Evolutionary conservation across 148 eudicot genomes (phyloP), one percentile per base, ranked within the genome.

Genomic region (Chenopodium formosanum): DNA sequence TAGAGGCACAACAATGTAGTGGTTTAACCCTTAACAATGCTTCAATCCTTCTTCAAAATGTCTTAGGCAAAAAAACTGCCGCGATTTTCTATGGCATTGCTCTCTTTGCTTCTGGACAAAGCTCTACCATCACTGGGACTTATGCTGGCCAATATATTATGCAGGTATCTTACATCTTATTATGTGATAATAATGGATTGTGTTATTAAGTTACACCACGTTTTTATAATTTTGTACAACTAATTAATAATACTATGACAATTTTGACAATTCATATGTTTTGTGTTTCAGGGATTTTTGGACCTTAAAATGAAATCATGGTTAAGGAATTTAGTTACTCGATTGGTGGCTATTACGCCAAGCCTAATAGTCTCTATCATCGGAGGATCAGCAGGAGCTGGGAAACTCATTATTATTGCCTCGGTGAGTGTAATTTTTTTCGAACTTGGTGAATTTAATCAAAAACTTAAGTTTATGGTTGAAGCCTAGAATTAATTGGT

Each of bases 111-210:
- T 96, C 99, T 0, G 99, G 99, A 1, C 98, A 96, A 81, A 94
- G 99, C 80, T 96, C 99, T 22, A 83, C 97, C 62, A 96, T 96
- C 74, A 94, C 98, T 4, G 97, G 98, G 19, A 96, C 99, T 19
- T 96, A 96, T 89, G 97, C 99, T 69, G 99, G 99, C 31, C 99
- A 96, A 78, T 96, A 74, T 78, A 89, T 96, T 72, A 94, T 96
- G 99, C 97, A 95, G 93, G 98, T 91, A 63, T 4, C 25, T 0
- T 2, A 17, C 22, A 56, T 14, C 22, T 14, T 56, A 16, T 14
- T 14, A 56, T 13, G 12, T 52, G 17, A 10, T 52, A 14, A 52
- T 52, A 48, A 10, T 50, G 53, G 53, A 11, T 50, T 50, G 53
- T 12, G 12, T 50, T 50, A 9, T 48, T 34, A 40, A 40, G 44